A percentile compares a stretch with the other conserved stretches of the same genome.
Conservation (phyloP, 352 stramenopile genomes). For the Phytophthora uliginosa region DNA sequence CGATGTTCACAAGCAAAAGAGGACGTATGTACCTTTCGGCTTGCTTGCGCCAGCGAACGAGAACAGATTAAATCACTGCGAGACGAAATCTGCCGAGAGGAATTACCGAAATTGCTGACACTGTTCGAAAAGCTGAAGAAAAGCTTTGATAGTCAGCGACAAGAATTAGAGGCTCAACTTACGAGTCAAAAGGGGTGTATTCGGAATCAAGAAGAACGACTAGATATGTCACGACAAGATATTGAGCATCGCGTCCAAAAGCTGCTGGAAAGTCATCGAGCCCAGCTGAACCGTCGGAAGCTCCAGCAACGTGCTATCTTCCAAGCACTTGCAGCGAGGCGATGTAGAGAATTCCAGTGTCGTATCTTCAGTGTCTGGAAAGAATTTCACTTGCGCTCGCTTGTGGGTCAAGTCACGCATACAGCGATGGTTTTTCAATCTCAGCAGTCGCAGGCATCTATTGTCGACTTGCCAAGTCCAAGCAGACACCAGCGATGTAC, state of each 20-base stretch:
- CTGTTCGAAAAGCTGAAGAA: conserved; percentile 16
- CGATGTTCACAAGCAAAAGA: conserved; percentile 20
- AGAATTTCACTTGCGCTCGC: conserved; percentile 53
- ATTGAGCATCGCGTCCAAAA: conserved; percentile 17
- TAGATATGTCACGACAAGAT: conserved; percentile 40
- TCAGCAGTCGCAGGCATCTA: conserved; percentile 7
- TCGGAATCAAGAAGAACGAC: conserved; percentile 24
- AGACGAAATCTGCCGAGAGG: conserved; percentile 24
- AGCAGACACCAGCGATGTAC: neutral
- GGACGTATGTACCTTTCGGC: conserved; percentile 8
- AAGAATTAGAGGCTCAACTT: conserved; percentile 13
- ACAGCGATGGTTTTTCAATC: conserved; percentile 62
- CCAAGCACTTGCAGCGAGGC: conserved; percentile 4
- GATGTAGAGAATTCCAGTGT: conserved; percentile 16
- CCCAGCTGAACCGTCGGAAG: conserved; percentile 12
- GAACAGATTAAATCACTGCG: conserved; percentile 22
- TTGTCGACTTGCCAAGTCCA: neutral
- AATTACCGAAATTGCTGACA: conserved; percentile 26
- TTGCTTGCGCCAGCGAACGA: conserved; percentile 10
- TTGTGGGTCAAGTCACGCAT: conserved; percentile 71
- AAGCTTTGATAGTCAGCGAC: conserved; percentile 10
- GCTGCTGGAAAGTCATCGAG: conserved; percentile 4
- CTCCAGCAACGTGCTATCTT: conserved; percentile 24
- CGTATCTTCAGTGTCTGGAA: conserved; percentile 60
- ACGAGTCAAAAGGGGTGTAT: conserved; percentile 6